Percentiles rank a stretch among this genome's conserved stretches.
These are phyloP conservation scores for Cicer bijugum DNA, from an alignment of 306 rosid species.

Conservation along the genomic window DNA sequence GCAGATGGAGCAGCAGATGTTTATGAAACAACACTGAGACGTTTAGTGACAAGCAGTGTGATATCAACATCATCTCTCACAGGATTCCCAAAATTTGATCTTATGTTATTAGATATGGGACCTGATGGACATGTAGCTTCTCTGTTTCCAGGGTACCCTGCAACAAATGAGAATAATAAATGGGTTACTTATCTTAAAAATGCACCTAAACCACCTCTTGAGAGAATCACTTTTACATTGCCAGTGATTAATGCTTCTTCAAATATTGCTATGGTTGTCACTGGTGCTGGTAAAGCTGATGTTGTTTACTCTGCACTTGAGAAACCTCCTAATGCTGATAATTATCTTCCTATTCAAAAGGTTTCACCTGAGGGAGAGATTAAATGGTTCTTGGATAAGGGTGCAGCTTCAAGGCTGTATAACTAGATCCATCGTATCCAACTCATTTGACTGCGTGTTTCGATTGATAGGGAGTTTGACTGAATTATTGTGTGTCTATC, in stretches of 20 bases:
- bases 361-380: constrained; percentile 71
- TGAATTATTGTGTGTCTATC: too few relatives aligned
- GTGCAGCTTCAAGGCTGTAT: constrained; percentile 76
- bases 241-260: constrained; percentile 76
- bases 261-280: constrained; percentile 68
- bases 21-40: constrained; percentile 66
- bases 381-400: constrained; percentile 81
- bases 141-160: constrained; percentile 72
- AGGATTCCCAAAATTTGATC: constrained; percentile 80
- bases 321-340: constrained; percentile 38
- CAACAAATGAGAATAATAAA: constrained; percentile 54
- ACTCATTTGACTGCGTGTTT: neutral
- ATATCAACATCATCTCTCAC: constrained; percentile 50
- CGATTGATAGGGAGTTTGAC: too few relatives aligned
- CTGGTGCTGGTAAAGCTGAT: constrained; percentile 71
- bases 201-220: constrained; percentile 79
- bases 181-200: constrained; percentile 74
- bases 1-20: constrained; percentile 88
- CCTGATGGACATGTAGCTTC: constrained; percentile 92
- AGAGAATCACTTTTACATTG: constrained; percentile 73
- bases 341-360: constrained; percentile 59
- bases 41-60: constrained; percentile 56
- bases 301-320: constrained; percentile 64
- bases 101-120: constrained; percentile 82
- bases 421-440: neutral